These are phyloP conservation scores for Pichia sp. DNA, from an alignment of 1,139 yeast species.

Conservation along the genomic window DNA sequence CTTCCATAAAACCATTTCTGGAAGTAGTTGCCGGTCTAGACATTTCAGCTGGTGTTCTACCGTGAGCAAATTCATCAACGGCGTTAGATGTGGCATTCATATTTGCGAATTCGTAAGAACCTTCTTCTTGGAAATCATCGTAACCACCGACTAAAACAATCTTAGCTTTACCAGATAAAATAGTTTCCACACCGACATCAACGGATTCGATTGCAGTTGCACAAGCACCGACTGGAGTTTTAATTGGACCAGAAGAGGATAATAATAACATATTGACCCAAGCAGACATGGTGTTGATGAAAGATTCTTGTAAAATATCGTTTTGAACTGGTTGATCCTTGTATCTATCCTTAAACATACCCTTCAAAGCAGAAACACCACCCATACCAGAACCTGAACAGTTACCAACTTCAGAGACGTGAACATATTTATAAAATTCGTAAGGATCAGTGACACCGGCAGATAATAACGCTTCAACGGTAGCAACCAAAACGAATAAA, in stretches of 20 bases:
- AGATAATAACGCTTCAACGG: slow-evolving; percentile 87
- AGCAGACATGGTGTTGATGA: slow-evolving; percentile 98
- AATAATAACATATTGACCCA: slow-evolving; percentile 98
- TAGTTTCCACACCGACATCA: slow-evolving; percentile 92
- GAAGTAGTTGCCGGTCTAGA: slow-evolving; percentile 96
- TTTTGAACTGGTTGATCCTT: slow-evolving; percentile 91
- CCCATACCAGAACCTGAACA: slow-evolving; percentile 99
- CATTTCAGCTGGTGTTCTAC: slow-evolving; percentile 98
- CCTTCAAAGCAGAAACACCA: slow-evolving; percentile 94
- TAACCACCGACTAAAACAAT: slow-evolving; percentile 97
- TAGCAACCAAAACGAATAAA: slow-evolving; percentile 83
- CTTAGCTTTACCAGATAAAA: slow-evolving; percentile 88
- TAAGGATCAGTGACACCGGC: slow-evolving; percentile 97
- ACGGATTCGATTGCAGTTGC: slow-evolving; percentile 98
- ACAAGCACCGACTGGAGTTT: slow-evolving; percentile 99
- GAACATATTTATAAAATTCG: slow-evolving; percentile 96
- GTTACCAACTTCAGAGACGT: slow-evolving; percentile 97
- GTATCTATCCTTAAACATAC: slow-evolving; percentile 95
- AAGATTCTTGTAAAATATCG: slow-evolving; percentile 94
- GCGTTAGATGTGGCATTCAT: slow-evolving; percentile 98
- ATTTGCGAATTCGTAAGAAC: slow-evolving; percentile 95
- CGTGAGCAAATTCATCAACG: slow-evolving; percentile 79
- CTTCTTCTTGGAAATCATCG: slow-evolving; percentile 99
- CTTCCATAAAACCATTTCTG: slow-evolving; percentile 98
- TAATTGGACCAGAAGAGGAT: slow-evolving; percentile 98